Conservation (phyloP, 208 protist species). For the Trypanosoma platydactyli region DNA sequence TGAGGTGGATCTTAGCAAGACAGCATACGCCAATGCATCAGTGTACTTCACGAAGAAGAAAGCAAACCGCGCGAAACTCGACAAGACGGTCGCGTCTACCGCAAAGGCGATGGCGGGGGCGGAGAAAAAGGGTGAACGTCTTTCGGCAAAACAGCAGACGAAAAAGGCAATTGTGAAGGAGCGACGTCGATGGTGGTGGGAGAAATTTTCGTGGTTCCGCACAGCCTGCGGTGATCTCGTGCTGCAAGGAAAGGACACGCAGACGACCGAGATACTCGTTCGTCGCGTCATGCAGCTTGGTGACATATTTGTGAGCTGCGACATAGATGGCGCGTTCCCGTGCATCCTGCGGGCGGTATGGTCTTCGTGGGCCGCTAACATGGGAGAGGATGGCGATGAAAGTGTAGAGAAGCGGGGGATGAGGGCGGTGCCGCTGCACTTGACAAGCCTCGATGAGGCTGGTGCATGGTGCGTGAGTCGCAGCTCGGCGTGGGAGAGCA, state of each 20-base stretch:
- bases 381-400: neutral
- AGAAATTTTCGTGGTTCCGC: conserved; percentile 98
- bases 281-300: conserved; percentile 65
- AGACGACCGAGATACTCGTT: conserved; percentile 96
- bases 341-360: conserved; percentile 93
- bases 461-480: conserved; percentile 91
- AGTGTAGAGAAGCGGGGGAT: neutral
- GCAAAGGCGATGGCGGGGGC: conserved; percentile 86
- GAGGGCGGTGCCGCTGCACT: conserved; percentile 31
- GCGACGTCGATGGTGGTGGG: conserved; percentile 96
- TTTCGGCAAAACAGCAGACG: conserved; percentile 58
- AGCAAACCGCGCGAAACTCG: conserved; percentile 77
- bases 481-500: conserved; percentile 94
- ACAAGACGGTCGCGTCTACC: conserved; percentile 79
- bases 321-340: conserved; percentile 91
- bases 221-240: conserved; percentile 95
- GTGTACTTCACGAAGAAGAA: conserved; percentile 91
- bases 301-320: conserved; percentile 97
- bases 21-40: conserved; percentile 95
- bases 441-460: conserved; percentile 83
- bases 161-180: conserved; percentile 84
- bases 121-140: conserved; percentile 59
- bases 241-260: conserved; percentile 92
- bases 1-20: conserved; percentile 91
- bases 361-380: conserved; percentile 24